Conservation (phyloP, 129 eudicot genomes). For the Pulicaria dysenterica region DNA sequence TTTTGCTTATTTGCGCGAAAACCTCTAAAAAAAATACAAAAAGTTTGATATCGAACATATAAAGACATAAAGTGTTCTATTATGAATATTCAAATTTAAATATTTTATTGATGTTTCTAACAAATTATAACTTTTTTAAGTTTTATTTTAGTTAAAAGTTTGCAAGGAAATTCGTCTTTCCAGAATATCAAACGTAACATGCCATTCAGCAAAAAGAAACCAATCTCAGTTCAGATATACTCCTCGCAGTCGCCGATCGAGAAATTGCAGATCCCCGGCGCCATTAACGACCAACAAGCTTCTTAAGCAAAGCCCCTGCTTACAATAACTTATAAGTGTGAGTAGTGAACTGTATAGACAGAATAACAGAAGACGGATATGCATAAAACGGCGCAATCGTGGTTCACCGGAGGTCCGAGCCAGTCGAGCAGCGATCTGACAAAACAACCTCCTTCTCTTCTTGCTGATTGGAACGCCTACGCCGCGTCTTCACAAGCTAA, state of each 20-base stretch:
- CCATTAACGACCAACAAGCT: constrained; percentile 1
- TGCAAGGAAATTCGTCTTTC: too few relatives aligned
- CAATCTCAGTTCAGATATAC: not conserved
- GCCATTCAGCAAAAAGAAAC: constrained; percentile 7
- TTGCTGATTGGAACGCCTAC: constrained; percentile 90
- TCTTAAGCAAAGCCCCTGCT: constrained; percentile 19
- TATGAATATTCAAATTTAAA: too few relatives aligned
- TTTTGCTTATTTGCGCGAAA: too few relatives aligned
- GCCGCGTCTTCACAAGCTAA: constrained; percentile 50
- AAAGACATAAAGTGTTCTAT: too few relatives aligned
- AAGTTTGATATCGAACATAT: too few relatives aligned
- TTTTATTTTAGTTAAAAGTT: too few relatives aligned
- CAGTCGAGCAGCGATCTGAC: constrained; percentile 46
- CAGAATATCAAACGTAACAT: not conserved
- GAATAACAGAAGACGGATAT: constrained; percentile 27
- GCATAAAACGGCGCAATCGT: constrained; percentile 78
- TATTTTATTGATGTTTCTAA: too few relatives aligned
- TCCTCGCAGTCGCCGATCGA: constrained; percentile 5
- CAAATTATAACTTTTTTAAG: too few relatives aligned
- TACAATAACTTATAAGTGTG: not conserved
- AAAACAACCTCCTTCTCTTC: constrained; percentile 53
- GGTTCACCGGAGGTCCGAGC: constrained; percentile 87
- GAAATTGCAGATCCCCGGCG: constrained; percentile 28
- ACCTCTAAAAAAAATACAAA: too few relatives aligned
- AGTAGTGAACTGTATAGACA: not conserved